phyloP scores from a whole-genome alignment of 768 basidiomycete species.

The Rhizopogon rudus region DNA sequence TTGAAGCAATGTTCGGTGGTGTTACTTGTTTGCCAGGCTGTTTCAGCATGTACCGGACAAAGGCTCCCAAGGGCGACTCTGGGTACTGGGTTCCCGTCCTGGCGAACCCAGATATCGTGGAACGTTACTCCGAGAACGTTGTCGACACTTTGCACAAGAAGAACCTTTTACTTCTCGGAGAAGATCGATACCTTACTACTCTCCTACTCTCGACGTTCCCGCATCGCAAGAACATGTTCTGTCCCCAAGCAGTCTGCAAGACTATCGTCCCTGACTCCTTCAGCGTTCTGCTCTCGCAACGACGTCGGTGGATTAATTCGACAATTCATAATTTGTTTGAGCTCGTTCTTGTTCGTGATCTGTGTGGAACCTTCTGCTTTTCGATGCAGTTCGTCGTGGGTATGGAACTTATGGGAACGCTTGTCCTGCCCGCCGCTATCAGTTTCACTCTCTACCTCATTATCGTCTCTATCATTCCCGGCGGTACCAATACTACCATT shows the following conservation, averaged over 20 bases:
- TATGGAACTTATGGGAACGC: constrained; percentile 96
- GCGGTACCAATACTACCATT: constrained; percentile 73
- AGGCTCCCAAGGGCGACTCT: constrained; percentile 93
- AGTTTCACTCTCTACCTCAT: constrained; percentile 95
- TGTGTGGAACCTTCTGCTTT: constrained; percentile 99
- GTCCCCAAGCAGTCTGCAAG: constrained; percentile 98
- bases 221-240: constrained; percentile 98
- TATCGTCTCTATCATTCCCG: constrained; percentile 81
- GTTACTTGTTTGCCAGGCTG: constrained; percentile 99
- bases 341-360: constrained; percentile 88
- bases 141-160: constrained; percentile 99
- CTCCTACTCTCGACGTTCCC: constrained; percentile 99
- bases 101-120: constrained; percentile 97
- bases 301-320: constrained; percentile 99
- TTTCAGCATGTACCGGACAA: constrained; percentile 99
- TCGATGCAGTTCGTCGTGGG: constrained; percentile 99
- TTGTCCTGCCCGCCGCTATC: constrained; percentile 96
- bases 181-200: constrained; percentile 98
- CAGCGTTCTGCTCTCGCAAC: constrained; percentile 87
- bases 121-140: constrained; percentile 99
- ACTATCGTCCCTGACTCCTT: constrained; percentile 98
- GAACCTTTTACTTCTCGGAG: constrained; percentile 93
- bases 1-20: constrained; percentile 99
- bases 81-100: constrained; percentile 99
- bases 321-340: constrained; percentile 98